These are phyloP conservation scores for Graphilbum fragrans DNA, from an alignment of 2,329 filamentous ascomycete species.

Conservation along the genomic window DNA sequence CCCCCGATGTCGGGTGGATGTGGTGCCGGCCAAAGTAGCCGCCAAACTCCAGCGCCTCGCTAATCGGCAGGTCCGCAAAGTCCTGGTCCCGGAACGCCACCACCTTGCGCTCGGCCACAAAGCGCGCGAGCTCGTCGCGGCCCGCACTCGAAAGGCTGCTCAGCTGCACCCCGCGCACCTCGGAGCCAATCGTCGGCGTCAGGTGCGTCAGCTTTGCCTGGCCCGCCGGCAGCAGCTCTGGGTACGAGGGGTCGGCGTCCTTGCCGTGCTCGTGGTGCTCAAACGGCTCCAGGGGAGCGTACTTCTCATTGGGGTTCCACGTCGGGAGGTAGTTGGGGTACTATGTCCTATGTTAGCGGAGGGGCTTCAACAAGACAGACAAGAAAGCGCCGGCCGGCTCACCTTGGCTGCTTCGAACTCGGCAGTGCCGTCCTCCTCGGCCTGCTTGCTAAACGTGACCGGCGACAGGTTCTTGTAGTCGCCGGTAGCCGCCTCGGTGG, in stretches of 20 bases:
- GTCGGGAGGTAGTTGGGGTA: constrained; percentile 56
- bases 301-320: constrained; percentile 47
- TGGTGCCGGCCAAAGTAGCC: constrained; percentile 51
- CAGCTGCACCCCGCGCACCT: constrained; percentile 56
- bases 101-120: constrained; percentile 58
- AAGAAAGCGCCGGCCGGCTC: background rate
- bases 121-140: constrained; percentile 58
- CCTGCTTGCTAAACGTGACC: constrained; percentile 7
- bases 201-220: constrained; percentile 38
- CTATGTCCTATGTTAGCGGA: constrained; percentile 10
- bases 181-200: constrained; percentile 56
- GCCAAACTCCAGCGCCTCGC: constrained; percentile 50
- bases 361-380: background rate
- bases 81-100: constrained; percentile 61
- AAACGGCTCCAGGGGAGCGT: constrained; percentile 50
- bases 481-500: constrained; percentile 21
- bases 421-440: constrained; percentile 10
- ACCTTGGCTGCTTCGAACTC: constrained; percentile 11
- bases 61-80: constrained; percentile 49
- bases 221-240: constrained; percentile 45
- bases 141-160: constrained; percentile 48
- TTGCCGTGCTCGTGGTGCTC: constrained; percentile 59
- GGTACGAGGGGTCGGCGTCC: constrained; percentile 51
- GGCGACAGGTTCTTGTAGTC: constrained; percentile 14
- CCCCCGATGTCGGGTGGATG: constrained; percentile 61